phyloP scores from a whole-genome alignment of 805 yeast genomes.

The Candida maesae region DNA sequence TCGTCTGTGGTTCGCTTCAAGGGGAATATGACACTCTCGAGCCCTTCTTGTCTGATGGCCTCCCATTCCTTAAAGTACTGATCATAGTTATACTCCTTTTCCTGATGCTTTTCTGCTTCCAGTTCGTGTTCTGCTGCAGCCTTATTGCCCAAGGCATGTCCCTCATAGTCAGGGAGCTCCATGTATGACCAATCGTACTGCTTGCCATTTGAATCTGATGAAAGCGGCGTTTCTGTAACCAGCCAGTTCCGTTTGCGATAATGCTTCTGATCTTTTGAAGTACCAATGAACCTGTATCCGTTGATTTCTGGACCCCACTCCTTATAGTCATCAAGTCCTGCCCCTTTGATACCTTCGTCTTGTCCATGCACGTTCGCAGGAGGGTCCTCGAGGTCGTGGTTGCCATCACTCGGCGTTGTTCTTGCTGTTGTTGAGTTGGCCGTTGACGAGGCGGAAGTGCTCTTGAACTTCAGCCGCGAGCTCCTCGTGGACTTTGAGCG shows the following conservation, averaged over 20 bases:
- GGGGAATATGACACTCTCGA: conserved; percentile 21
- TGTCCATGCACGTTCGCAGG: no score
- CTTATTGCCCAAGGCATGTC: no score
- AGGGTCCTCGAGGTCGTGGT: no score
- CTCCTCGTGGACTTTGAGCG: no score
- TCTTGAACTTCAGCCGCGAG: no score
- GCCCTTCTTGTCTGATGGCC: conserved; percentile 9
- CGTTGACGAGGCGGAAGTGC: no score
- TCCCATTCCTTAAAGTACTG: conserved; percentile 31
- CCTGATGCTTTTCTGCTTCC: neutral
- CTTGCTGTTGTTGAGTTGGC: no score
- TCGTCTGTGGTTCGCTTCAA: conserved; percentile 34
- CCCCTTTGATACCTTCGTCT: no score
- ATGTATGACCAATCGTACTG: conserved; percentile 23
- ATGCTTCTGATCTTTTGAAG: conserved; percentile 1
- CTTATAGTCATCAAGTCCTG: neutral
- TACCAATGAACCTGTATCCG: conserved; percentile 25
- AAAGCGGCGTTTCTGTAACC: conserved; percentile 4
- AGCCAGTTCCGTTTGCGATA: conserved; percentile 13
- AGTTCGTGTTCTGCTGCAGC: no score
- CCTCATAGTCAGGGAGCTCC: conserved; percentile 19
- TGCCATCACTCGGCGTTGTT: no score
- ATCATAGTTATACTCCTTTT: conserved; percentile 6
- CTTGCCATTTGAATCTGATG: neutral
- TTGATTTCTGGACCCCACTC: conserved; percentile 30